phyloP scores from a whole-genome alignment of 2,329 filamentous ascomycete species.

The Aspergillus ochraceus region DNA sequence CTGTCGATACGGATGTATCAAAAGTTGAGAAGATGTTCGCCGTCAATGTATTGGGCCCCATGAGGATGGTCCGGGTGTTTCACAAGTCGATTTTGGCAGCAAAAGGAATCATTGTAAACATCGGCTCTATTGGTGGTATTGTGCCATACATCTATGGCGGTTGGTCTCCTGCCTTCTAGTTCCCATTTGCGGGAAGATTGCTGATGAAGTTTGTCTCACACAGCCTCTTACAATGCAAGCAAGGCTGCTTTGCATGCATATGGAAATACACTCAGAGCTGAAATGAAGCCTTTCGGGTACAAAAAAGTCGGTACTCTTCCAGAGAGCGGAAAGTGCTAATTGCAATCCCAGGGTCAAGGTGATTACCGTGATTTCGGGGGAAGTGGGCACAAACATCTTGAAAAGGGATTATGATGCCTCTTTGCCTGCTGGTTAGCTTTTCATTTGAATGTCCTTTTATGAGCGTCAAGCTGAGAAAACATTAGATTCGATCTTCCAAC shows the following conservation, averaged over 20 bases:
- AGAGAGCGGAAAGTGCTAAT: background rate
- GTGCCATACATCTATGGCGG: slow-evolving; percentile 10
- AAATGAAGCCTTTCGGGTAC: slow-evolving; percentile 11
- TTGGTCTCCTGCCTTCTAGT: background rate
- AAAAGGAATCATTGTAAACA: slow-evolving; percentile 26
- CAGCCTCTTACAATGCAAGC: slow-evolving; percentile 9
- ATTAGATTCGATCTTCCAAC: background rate
- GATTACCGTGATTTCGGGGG: slow-evolving; percentile 10
- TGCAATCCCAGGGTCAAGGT: background rate
- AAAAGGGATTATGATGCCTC: background rate
- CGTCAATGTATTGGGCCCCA: slow-evolving; percentile 9
- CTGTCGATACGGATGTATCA: slow-evolving; percentile 1
- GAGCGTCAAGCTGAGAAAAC: background rate
- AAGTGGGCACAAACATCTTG: slow-evolving; percentile 9
- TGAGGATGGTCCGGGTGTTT: slow-evolving; percentile 10
- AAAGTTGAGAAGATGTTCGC: slow-evolving; percentile 10
- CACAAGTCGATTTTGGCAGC: slow-evolving; percentile 1
- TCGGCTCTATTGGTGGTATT: slow-evolving; percentile 20
- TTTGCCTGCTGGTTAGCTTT: background rate
- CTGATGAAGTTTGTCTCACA: background rate
- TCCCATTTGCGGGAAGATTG: background rate
- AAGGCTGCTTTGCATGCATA: slow-evolving; percentile 12
- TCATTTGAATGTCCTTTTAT: background rate
- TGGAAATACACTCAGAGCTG: slow-evolving; percentile 8
- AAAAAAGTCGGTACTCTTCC: background rate